Base-by-base conservation (phyloP, 1,139 yeast genomes). In the Nakaseomyces sp. region DNA sequence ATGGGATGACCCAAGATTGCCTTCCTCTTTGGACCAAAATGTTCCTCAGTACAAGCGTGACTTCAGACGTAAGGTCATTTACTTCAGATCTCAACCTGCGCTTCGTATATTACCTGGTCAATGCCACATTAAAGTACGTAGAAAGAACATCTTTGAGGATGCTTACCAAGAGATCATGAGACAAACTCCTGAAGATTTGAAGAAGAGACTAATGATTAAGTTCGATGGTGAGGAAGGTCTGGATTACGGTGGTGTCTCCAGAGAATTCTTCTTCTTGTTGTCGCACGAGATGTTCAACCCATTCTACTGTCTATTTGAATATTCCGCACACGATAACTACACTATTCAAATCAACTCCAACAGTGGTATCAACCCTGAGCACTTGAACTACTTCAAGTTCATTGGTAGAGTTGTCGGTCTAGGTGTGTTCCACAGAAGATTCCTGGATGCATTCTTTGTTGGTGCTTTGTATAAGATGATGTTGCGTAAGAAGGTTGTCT, bases 251-350 rank as follows among this genome's bases (percentile, higher is more conserved):
- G 99, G 99, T 63, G 97, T 91, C 52, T 87, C 96, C 24, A 78
- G 98, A 71, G 99, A 91, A 67, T 91, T 87, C 67, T 91, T 93
- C 80, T 91, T 88, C 69, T 73, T 89, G 60, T 73, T 91, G 53
- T 89, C 97, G 2, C 98, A 91, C 64, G 97, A 93, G 67, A 93
- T 91, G 96, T 91, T 91, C 68, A 89, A 93, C 64, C 99, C 99
- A 48, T 87, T 89, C 68, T 91, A 93, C 67, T 89, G 98, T 69
- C 71, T 91, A 58, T 91, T 91, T 65, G 96, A 91, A 68, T 91
- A 91, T 65, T 88, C 96, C 15, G 93, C 98, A 16, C 96, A 89
- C 67, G 99, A 91, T 70, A 91, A 91, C 67, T 91, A 91, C 69
- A 93, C 98, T 0, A 74, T 91, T 64, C 98, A 91, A 68, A 89